phyloP scores from a whole-genome alignment of 805 yeast genomes.

The Maudiozyma barnettii region DNA sequence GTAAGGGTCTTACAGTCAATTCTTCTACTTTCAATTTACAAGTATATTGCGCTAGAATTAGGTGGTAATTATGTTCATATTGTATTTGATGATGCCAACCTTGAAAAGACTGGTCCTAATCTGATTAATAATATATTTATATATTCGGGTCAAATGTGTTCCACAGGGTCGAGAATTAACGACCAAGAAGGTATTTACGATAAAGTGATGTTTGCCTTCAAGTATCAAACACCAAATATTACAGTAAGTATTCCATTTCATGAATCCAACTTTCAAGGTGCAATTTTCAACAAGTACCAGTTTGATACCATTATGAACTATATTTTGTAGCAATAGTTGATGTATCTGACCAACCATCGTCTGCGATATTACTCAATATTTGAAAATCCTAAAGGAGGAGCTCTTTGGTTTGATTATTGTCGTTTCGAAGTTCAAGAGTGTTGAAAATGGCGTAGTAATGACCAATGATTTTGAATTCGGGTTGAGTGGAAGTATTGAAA shows the following conservation, averaged over 20 bases:
- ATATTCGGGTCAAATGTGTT: constrained; percentile 77
- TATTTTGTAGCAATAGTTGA: constrained; percentile 58
- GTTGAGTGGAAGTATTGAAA: constrained; percentile 74
- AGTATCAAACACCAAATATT: constrained; percentile 45
- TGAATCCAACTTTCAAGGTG: constrained; percentile 60
- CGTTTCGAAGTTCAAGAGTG: constrained; percentile 53
- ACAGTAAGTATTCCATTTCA: constrained; percentile 73
- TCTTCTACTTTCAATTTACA: constrained; percentile 62
- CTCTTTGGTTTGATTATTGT: constrained; percentile 76
- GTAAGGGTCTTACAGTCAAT: constrained; percentile 33
- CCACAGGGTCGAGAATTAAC: constrained; percentile 73
- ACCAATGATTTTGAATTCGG: constrained; percentile 70
- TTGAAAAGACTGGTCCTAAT: constrained; percentile 40
- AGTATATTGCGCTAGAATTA: constrained; percentile 70
- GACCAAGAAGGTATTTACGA: constrained; percentile 67
- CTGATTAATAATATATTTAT: constrained; percentile 61
- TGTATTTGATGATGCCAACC: constrained; percentile 59
- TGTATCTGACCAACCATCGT: constrained; percentile 67
- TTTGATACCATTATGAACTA: constrained; percentile 58
- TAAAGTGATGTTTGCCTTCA: constrained; percentile 47
- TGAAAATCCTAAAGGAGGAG: constrained; percentile 60
- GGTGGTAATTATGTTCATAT: constrained; percentile 49
- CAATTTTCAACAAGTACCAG: constrained; percentile 64
- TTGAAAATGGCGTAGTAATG: constrained; percentile 54
- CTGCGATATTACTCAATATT: constrained; percentile 52